Evolutionary conservation across 495 filamentous ascomycete genomes (phyloP).

Genomic region (Amniculicola lignicola): DNA sequence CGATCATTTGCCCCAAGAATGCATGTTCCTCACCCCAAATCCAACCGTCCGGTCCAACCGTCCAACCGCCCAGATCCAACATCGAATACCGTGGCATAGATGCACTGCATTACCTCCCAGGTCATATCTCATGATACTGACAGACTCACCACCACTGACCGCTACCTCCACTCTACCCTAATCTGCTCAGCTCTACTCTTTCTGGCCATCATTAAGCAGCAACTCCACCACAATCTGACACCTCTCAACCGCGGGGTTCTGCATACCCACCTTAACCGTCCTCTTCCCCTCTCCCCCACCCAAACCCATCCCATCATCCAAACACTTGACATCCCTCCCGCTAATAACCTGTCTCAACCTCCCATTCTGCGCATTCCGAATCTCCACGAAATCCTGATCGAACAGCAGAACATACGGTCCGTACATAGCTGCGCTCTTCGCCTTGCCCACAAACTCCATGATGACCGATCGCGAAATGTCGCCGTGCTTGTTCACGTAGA

Average conservation of each 20-base stretch:
- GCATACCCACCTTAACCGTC: constrained; percentile 92
- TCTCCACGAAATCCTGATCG: constrained; percentile 87
- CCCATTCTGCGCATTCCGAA: constrained; percentile 94
- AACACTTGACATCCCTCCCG: constrained; percentile 76
- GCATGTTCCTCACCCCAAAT: too few species aligned
- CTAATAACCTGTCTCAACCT: constrained; percentile 90
- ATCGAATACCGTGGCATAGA: too few species aligned
- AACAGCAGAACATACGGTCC: constrained; percentile 52
- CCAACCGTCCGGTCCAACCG: too few species aligned
- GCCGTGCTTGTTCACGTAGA: constrained; percentile 97
- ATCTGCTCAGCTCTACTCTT: constrained; percentile 53
- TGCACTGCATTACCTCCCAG: too few species aligned
- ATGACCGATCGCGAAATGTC: constrained; percentile 89
- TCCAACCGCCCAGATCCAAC: too few species aligned
- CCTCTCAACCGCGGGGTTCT: constrained; percentile 78
- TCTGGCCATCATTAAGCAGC: constrained; percentile 89
- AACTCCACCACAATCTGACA: constrained; percentile 87
- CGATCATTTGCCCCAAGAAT: too few species aligned
- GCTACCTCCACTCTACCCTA: not conserved
- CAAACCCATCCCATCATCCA: constrained; percentile 77
- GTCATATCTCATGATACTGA: not conserved
- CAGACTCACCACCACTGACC: not conserved
- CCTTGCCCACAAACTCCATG: constrained; percentile 94
- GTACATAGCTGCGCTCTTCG: constrained; percentile 80
- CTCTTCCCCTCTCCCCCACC: constrained; percentile 37